Base-by-base conservation (phyloP, 805 yeast genomes). In the Metschnikowia amazonensis region DNA sequence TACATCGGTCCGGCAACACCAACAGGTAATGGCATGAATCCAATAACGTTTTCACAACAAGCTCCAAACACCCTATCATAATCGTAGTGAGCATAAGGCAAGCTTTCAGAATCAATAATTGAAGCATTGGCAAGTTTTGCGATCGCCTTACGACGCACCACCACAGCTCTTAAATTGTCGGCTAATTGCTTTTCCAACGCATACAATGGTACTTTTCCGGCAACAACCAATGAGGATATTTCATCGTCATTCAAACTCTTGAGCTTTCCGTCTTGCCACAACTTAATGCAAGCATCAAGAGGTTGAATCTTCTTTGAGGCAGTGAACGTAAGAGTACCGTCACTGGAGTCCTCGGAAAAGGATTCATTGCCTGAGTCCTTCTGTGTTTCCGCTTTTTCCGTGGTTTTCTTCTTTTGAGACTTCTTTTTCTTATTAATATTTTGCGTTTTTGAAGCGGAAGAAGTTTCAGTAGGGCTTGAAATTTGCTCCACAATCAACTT, bases 41-140 rank as follows among this genome's bases (percentile, higher is more conserved):
- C 99, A 65, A 94, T 86, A 47, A 94, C 99, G 61, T 94, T 94
- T 66, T 94, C 99, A 74, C 99, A 94, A 72, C 99, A 94, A 8
- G 99, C 97, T 50, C 99, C 99, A 60, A 90, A 84, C 5, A 94
- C 99, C 55, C 98, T 83, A 63, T 89, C 95, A 64, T 89, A 94
- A 64, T 94, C 97, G 62, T 92, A 94, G 60, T 80, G 70, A 52
- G 75, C 70, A 66, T 81, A 89, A 14, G 99, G 99, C 52, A 94
- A 74, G 52, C 80, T 78, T 28, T 78, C 72, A 2, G 84, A 69
- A 53, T 82, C 84, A 45, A 94, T 74, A 14, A 87, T 82, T 45
- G 96, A 89, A 16, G 95, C 89, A 56, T 82, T 77, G 5, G 96
- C 88, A 43, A 88, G 66, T 42, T 80, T 77, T 16, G 97, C 87